Conservation (phyloP, 163 green algal genomes). For the Volvox carteri region DNA sequence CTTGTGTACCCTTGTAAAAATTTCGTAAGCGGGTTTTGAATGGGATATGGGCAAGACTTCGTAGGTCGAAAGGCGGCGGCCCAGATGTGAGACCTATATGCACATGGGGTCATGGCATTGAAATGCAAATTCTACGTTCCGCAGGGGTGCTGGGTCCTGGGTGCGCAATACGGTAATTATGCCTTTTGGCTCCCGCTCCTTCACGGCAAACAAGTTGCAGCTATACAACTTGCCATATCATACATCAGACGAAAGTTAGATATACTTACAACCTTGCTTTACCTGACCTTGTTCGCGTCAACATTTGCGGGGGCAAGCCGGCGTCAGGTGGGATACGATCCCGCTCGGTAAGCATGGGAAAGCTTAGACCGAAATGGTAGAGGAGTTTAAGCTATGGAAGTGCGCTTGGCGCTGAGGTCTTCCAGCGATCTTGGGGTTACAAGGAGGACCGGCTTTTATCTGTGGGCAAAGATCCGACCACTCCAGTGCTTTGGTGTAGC, state of each 20-base stretch:
- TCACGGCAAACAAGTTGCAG: not conserved
- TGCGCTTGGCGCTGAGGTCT: not conserved
- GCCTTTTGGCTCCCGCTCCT: not conserved
- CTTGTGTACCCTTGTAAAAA: not conserved
- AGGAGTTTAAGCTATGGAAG: not conserved
- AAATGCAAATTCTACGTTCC: not conserved
- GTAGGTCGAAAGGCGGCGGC: slow-evolving; percentile 5
- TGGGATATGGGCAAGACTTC: too few species aligned
- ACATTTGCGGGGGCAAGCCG: not conserved
- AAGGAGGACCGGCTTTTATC: slow-evolving; percentile 12
- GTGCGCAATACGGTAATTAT: not conserved
- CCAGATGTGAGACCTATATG: not conserved
- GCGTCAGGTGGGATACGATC: not conserved
- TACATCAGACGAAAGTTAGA: not conserved
- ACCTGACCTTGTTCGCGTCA: slow-evolving; percentile 16
- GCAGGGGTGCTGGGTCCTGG: not conserved
- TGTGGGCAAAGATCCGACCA: not conserved
- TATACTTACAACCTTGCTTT: not conserved
- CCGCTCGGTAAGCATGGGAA: not conserved
- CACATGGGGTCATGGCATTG: not conserved
- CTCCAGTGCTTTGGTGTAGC: too few species aligned
- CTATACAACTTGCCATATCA: not conserved
- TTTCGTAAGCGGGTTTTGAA: not conserved
- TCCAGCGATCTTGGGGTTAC: slow-evolving; percentile 17
- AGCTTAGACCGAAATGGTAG: not conserved